Conservation (phyloP, 2,329 filamentous ascomycete species). For the Claviceps cyperi region DNA sequence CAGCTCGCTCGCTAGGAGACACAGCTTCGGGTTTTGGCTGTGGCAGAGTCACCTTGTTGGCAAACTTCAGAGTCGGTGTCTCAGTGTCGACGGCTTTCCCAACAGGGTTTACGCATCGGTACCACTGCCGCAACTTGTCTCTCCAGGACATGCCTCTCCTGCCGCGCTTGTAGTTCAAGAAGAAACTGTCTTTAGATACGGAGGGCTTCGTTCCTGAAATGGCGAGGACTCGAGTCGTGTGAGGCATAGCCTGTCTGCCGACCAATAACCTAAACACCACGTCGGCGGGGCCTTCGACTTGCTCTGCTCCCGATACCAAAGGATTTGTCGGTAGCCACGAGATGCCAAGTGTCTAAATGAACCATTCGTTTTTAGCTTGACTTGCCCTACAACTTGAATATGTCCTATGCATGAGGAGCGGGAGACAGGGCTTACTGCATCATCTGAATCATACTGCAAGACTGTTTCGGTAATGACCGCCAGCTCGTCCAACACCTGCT, state of each 20-base stretch:
- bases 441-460: constrained; percentile 10
- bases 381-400: neutral
- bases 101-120: constrained; percentile 14
- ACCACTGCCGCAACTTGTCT: constrained; percentile 19
- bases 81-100: neutral
- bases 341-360: constrained; percentile 18
- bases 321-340: constrained; percentile 26
- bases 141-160: constrained; percentile 20
- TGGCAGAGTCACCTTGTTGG: neutral
- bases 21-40: neutral
- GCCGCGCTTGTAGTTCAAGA: constrained; percentile 16
- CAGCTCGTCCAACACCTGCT: constrained; percentile 15
- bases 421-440: constrained; percentile 10
- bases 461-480: constrained; percentile 19
- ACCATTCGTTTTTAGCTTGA: neutral
- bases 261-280: constrained; percentile 31
- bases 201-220: constrained; percentile 6
- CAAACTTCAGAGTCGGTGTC: neutral
- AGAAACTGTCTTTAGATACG: constrained; percentile 4
- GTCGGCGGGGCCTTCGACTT: constrained; percentile 27
- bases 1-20: neutral
- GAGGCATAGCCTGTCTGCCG: constrained; percentile 8
- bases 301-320: constrained; percentile 1
- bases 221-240: constrained; percentile 9
- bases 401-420: neutral